A percentile compares a stretch with the other conserved stretches of the same genome.
phyloP scores from a whole-genome alignment of 768 basidiomycete genomes.

The Trametes cubensis region DNA sequence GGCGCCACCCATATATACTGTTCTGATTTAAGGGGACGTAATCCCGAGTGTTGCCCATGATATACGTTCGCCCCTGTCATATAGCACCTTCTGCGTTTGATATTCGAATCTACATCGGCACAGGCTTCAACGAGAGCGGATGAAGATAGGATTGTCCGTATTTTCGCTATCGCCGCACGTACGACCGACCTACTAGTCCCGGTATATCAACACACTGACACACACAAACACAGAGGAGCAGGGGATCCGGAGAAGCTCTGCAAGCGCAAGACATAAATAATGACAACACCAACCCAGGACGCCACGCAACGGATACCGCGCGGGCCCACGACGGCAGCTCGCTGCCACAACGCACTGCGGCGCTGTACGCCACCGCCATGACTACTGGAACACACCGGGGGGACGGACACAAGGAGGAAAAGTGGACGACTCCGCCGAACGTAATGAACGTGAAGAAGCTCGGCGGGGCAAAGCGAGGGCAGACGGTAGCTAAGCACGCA shows the following conservation, averaged over 20 bases:
- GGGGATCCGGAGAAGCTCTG: not conserved
- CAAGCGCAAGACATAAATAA: constrained; percentile 23
- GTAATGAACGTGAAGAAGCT: not conserved
- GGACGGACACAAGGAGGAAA: not conserved
- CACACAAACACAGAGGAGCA: not conserved
- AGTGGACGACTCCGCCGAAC: constrained; percentile 5
- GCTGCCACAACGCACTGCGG: constrained; percentile 24
- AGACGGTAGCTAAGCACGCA: constrained; percentile 1
- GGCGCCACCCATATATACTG: no score
- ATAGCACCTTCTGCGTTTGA: no score
- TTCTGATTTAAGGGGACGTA: no score
- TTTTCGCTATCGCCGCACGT: constrained; percentile 13
- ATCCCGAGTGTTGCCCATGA: no score
- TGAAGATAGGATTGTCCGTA: constrained; percentile 7
- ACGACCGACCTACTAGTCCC: not conserved
- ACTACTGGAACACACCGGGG: constrained; percentile 1
- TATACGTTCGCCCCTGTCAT: no score
- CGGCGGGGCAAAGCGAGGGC: constrained; percentile 6
- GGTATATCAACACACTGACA: constrained; percentile 17
- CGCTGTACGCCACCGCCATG: constrained; percentile 16
- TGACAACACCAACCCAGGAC: constrained; percentile 24
- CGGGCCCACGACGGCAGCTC: constrained; percentile 4
- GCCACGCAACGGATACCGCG: not conserved
- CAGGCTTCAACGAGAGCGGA: no score
- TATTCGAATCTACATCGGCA: no score